Evolutionary conservation across 23 red algal species (phyloP), one percentile per base, ranked within the genome.

Genomic region (Pyropia yezoensis): DNA sequence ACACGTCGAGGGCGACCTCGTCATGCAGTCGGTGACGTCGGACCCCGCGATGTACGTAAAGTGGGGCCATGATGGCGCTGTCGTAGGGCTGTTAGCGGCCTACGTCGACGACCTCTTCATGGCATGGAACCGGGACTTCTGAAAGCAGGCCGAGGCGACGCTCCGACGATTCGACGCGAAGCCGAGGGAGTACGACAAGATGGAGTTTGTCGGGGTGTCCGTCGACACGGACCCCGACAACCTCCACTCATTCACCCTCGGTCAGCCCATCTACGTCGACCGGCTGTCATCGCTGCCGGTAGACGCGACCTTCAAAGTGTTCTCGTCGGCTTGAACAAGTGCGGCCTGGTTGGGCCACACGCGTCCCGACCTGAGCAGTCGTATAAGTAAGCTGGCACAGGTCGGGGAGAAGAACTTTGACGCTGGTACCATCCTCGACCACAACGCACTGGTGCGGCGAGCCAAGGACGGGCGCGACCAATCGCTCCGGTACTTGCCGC

Each of bases 81-180:
- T 61, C 18, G 14, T 23, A 0, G 50, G 51, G n/a, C 50, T 61
- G 54, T 23, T 50, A 0, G 51, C 18, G 56, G 52, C 25, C 16
- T 73, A 73, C 23, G 69, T 73, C 3, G 53, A 73, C 8, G 69
- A 60, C 30, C 16, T 73, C 9, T 26, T 82, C 14, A 67, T 67
- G 8, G 33, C 34, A 1, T 50, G 79, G n/a, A 50, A 50, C 22
- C 14, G 32, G 7, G 6, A 17, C 1, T 75, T 73, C 57, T 12
- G 58, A 0, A 25, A 75, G 20, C 3, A 54, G 7, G 17, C 0
- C 3, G 30, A 66, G 21, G 14, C 14, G 28, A 66, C 57, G n/a
- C 51, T 66, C 4, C 24, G 27, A 15, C 1, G 24, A 13, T 74
- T 74, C 25, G 2, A 67, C 20, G 59, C 67, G 0, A 15, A 22